A percentile compares a stretch with the other conserved stretches of the same genome.
phyloP scores from a whole-genome alignment of 2,329 filamentous ascomycete species.

The Cladosporium sp. region DNA sequence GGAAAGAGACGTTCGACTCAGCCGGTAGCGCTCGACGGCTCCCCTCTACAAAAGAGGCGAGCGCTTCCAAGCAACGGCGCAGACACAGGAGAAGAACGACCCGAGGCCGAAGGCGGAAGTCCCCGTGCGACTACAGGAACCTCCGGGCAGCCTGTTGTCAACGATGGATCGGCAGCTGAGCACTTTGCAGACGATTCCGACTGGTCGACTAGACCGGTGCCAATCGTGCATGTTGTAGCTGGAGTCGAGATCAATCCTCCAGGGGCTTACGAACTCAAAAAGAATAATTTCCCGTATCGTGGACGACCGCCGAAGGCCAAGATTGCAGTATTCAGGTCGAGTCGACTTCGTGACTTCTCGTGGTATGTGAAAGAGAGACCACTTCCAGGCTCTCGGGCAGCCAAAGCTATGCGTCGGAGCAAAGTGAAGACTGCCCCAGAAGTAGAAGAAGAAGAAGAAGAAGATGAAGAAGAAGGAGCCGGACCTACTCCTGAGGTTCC shows the following conservation, averaged over 20 bases:
- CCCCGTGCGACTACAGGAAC: not conserved
- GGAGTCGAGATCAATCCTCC: slow-evolving; percentile 50
- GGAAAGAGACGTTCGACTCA: not conserved
- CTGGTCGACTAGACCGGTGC: not conserved
- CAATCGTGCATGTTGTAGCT: slow-evolving; percentile 24
- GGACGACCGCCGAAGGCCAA: slow-evolving; percentile 47
- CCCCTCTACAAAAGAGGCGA: not conserved
- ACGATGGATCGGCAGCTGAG: not conserved
- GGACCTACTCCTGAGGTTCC: not conserved
- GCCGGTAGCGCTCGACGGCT: not conserved
- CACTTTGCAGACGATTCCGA: slow-evolving; percentile 14
- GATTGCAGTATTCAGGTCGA: slow-evolving; percentile 45
- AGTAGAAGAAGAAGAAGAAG: not conserved
- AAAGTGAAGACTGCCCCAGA: not conserved
- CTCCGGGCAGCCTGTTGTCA: not conserved
- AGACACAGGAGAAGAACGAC: not conserved
- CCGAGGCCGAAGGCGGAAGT: too few relatives aligned
- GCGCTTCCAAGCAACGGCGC: not conserved
- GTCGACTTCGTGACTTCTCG: slow-evolving; percentile 35
- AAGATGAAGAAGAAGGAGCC: not conserved
- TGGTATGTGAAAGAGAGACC: slow-evolving; percentile 36
- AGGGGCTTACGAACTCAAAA: slow-evolving; percentile 38
- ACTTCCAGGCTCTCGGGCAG: not conserved
- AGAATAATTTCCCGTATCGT: slow-evolving; percentile 28
- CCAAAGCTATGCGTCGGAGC: not conserved